A percentile compares a stretch with the other conserved stretches of the same genome.
Evolutionary conservation across 2,329 filamentous ascomycete genomes (phyloP).

Genomic region (Fusarium agapanthi): DNA sequence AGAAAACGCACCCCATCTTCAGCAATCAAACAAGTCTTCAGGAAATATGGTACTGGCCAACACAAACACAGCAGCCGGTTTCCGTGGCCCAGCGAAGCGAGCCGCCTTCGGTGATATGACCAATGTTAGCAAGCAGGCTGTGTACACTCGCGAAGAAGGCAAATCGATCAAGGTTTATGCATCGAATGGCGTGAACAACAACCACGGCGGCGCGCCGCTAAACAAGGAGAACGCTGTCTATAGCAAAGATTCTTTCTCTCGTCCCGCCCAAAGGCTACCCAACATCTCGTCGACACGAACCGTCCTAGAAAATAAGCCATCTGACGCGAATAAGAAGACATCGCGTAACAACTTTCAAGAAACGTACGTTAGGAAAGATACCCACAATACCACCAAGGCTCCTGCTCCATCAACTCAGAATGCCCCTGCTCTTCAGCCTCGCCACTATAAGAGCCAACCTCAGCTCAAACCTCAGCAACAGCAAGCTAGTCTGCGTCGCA

Average conservation of each 20-base stretch:
- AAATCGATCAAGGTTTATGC: constrained; percentile 49
- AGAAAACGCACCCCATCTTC: constrained; percentile 63
- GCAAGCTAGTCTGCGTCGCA: constrained; percentile 52
- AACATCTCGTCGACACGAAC: constrained; percentile 36
- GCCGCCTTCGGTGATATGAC: constrained; percentile 85
- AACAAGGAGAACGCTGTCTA: constrained; percentile 57
- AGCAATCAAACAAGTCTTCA: constrained; percentile 85
- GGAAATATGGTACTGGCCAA: constrained; percentile 58
- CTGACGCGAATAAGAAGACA: constrained; percentile 40
- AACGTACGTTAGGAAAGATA: constrained; percentile 34
- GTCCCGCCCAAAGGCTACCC: constrained; percentile 48
- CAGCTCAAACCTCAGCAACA: constrained; percentile 57
- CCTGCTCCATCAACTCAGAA: constrained; percentile 31
- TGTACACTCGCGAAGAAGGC: constrained; percentile 43
- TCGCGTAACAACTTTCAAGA: constrained; percentile 25
- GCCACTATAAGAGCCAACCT: constrained; percentile 65
- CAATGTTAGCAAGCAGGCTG: constrained; percentile 64
- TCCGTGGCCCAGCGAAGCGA: constrained; percentile 69
- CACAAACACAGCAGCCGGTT: constrained; percentile 41
- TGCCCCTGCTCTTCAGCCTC: constrained; percentile 48
- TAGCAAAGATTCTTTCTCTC: constrained; percentile 50
- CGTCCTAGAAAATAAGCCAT: constrained; percentile 36
- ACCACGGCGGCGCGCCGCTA: constrained; percentile 36
- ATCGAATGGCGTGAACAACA: constrained; percentile 39
- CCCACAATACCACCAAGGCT: constrained; percentile 25